A percentile compares a stretch with the other conserved stretches of the same genome.
Evolutionary conservation across 208 protist species (phyloP).

Genomic region (Porcisia hertigi): DNA sequence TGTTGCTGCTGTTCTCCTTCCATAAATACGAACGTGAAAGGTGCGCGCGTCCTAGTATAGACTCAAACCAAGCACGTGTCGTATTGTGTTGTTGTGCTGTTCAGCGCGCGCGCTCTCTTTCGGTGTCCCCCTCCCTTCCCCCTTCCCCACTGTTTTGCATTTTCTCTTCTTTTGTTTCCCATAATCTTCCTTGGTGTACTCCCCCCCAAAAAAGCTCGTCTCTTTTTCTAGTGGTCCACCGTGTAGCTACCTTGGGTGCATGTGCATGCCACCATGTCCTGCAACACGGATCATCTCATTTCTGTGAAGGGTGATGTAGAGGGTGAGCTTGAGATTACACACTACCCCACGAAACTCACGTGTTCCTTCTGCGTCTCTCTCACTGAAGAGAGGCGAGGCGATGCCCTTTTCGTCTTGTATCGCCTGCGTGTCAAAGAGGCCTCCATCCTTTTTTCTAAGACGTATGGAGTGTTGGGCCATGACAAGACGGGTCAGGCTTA

Average conservation of each 20-base stretch:
- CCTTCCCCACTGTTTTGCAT: neutral
- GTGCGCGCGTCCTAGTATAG: neutral
- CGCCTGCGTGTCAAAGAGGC: conserved; percentile 61
- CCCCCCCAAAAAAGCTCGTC: neutral
- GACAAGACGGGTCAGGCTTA: conserved; percentile 13
- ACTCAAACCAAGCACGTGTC: neutral
- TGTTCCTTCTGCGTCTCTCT: conserved; percentile 39
- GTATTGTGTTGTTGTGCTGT: neutral
- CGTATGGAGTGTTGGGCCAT: conserved; percentile 45
- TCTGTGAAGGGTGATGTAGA: conserved; percentile 26
- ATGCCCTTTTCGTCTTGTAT: conserved; percentile 40
- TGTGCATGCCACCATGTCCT: neutral
- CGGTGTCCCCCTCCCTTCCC: neutral
- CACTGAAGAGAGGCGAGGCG: conserved; percentile 5
- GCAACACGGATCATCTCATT: conserved; percentile 5
- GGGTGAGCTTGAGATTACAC: conserved; percentile 24
- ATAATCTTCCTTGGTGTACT: neutral
- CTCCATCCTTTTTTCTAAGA: conserved; percentile 62
- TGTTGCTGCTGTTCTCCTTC: neutral
- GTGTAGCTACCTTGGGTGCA: neutral
- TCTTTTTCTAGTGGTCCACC: neutral
- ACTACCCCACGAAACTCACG: conserved; percentile 28
- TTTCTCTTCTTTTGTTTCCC: neutral
- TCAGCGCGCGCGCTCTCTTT: neutral
- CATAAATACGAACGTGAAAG: neutral